Conservation (phyloP, 257 asterid species). For the Petrea volubilis region DNA sequence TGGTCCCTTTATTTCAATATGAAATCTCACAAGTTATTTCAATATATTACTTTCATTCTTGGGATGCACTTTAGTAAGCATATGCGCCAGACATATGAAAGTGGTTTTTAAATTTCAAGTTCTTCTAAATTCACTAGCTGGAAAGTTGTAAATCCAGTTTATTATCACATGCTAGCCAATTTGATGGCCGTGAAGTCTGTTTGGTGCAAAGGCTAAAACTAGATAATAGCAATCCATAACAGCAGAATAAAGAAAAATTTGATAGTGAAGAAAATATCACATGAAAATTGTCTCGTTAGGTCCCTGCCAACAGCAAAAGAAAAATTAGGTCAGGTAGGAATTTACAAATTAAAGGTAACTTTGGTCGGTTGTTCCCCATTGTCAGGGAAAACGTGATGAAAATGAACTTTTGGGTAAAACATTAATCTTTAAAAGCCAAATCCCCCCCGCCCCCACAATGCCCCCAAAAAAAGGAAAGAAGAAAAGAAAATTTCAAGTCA, state of each 20-base stretch:
- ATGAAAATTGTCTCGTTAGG: not conserved
- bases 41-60: no score
- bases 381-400: not conserved
- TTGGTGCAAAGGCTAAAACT: constrained; percentile 1
- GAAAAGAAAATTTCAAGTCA: not conserved
- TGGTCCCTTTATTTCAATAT: no score
- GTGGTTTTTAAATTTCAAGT: not conserved
- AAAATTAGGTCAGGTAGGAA: not conserved
- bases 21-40: no score
- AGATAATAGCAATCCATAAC: not conserved
- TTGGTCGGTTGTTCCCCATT: not conserved
- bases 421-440: no score
- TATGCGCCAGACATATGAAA: not conserved
- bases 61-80: not conserved
- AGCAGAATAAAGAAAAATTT: not conserved
- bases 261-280: not conserved
- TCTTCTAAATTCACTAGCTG: not conserved
- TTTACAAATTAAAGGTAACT: not conserved
- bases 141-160: not conserved
- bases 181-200: not conserved
- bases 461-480: no score
- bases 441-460: no score
- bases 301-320: not conserved
- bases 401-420: not conserved
- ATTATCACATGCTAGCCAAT: not conserved